A percentile compares a stretch with the other conserved stretches of the same genome.
phyloP scores from a whole-genome alignment of 129 eudicot genomes.

The Deinandra increscens region DNA sequence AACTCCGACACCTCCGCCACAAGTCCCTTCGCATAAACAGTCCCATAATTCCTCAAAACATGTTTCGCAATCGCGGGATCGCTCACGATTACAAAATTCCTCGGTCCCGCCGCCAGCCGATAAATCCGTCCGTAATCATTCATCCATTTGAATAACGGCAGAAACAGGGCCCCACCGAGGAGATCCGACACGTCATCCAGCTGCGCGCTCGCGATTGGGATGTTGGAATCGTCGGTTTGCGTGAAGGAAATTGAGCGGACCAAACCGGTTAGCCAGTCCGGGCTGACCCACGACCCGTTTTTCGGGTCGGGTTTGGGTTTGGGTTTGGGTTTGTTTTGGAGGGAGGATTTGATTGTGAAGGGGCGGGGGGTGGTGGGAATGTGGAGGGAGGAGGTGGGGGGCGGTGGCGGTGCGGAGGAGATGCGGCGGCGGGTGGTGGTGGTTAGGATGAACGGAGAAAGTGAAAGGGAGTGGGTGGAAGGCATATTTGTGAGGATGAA shows the following conservation, averaged over 20 bases:
- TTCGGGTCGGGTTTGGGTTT: slow-evolving; percentile 30
- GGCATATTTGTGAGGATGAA: slow-evolving; percentile 29
- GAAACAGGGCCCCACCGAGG: slow-evolving; percentile 90
- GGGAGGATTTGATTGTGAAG: slow-evolving; percentile 54
- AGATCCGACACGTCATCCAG: slow-evolving; percentile 90
- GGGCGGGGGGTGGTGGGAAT: slow-evolving; percentile 19
- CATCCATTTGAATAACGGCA: slow-evolving; percentile 96
- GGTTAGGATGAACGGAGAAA: slow-evolving; percentile 4
- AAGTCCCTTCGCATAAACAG: slow-evolving; percentile 77
- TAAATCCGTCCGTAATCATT: slow-evolving; percentile 77
- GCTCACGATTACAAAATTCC: slow-evolving; percentile 81
- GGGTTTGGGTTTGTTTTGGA: slow-evolving; percentile 41
- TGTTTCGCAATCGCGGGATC: slow-evolving; percentile 91
- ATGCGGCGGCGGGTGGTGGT: slow-evolving; percentile 28
- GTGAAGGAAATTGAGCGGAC: slow-evolving; percentile 46
- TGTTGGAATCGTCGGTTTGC: slow-evolving; percentile 58
- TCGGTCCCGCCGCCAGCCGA: slow-evolving; percentile 84
- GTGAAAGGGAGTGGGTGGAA: slow-evolving; percentile 22
- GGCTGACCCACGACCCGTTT: slow-evolving; percentile 87
- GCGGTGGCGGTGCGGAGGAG: slow-evolving; percentile 26
- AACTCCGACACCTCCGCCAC: slow-evolving; percentile 96
- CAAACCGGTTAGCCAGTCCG: slow-evolving; percentile 81
- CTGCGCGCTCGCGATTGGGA: slow-evolving; percentile 76
- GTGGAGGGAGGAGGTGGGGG: slow-evolving; percentile 1
- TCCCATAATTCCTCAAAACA: slow-evolving; percentile 78